phyloP scores from a whole-genome alignment of 176 grass and related monocot genomes.

The Aegilops speltoides region DNA sequence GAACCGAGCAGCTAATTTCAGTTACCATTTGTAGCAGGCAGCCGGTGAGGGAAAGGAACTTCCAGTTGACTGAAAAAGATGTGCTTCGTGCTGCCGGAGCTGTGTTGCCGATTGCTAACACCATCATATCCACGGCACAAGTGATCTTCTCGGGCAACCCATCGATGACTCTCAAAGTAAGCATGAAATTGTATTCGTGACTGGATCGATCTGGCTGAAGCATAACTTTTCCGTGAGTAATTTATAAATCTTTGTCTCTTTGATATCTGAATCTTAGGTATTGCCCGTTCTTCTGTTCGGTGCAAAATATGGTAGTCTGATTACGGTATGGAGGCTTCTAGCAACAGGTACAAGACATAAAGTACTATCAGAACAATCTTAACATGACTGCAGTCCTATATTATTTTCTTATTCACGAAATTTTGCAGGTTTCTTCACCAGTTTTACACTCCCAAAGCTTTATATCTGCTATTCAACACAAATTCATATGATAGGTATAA shows the following conservation, averaged over 20 bases:
- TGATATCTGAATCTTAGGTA: conserved; percentile 44
- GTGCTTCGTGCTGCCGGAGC: conserved; percentile 45
- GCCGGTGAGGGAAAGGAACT: conserved; percentile 34
- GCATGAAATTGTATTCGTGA: conserved; percentile 3
- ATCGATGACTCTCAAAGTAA: conserved; percentile 84
- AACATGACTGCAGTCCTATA: not conserved
- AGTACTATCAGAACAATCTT: not conserved
- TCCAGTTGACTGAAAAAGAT: conserved; percentile 78
- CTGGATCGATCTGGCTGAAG: not conserved
- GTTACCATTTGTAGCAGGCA: conserved; percentile 43
- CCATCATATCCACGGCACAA: conserved; percentile 55
- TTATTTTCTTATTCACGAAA: conserved; percentile 19
- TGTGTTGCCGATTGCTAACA: conserved; percentile 67
- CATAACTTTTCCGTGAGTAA: not conserved
- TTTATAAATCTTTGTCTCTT: not conserved
- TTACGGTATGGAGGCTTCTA: conserved; percentile 58
- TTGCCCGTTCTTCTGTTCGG: conserved; percentile 68
- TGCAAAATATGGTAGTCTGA: conserved; percentile 62
- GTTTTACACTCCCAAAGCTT: conserved; percentile 81
- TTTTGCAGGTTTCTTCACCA: conserved; percentile 78
- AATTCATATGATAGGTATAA: conserved; percentile 70
- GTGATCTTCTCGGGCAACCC: conserved; percentile 88
- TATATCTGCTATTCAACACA: conserved; percentile 66
- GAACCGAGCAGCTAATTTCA: conserved; percentile 12
- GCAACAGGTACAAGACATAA: conserved; percentile 53